Conservation (phyloP, 108 stramenopile species). For the Cylindrotheca fusiformis region DNA sequence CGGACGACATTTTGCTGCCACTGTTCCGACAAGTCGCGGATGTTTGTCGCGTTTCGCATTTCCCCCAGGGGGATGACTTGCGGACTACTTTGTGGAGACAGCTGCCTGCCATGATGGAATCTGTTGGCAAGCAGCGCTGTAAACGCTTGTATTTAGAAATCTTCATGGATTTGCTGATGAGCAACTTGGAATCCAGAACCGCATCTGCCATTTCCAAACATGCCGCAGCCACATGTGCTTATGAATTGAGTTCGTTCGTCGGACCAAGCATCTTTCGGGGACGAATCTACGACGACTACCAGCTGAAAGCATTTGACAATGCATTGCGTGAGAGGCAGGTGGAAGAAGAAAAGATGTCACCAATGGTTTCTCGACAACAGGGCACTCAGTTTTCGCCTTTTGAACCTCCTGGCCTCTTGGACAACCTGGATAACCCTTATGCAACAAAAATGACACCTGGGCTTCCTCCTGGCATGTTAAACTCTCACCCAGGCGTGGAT, state of each 20-base stretch:
- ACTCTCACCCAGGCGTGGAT: slow-evolving; percentile 13
- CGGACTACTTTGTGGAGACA: slow-evolving; percentile 79
- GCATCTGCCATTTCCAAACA: slow-evolving; percentile 78
- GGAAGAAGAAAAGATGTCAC: slow-evolving; percentile 25
- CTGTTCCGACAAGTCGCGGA: slow-evolving; percentile 72
- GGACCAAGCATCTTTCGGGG: slow-evolving; percentile 74
- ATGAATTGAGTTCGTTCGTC: slow-evolving; percentile 72
- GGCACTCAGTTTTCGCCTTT: slow-evolving; percentile 44
- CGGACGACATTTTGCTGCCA: slow-evolving; percentile 61
- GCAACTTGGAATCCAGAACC: slow-evolving; percentile 60
- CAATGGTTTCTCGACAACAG: slow-evolving; percentile 18
- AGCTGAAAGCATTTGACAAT: slow-evolving; percentile 62
- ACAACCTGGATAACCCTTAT: slow-evolving; percentile 26
- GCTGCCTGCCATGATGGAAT: slow-evolving; percentile 69
- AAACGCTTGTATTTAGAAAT: slow-evolving; percentile 76
- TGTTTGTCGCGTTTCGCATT: slow-evolving; percentile 78
- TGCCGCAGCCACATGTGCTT: slow-evolving; percentile 79
- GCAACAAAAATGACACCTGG: slow-evolving; percentile 34
- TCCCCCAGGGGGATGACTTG: slow-evolving; percentile 80
- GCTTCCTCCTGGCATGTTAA: slow-evolving; percentile 23
- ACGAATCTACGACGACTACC: slow-evolving; percentile 64
- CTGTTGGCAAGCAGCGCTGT: slow-evolving; percentile 80
- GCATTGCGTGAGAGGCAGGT: slow-evolving; percentile 60
- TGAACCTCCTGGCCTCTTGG: slow-evolving; percentile 50
- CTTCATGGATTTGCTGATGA: slow-evolving; percentile 71